Evolutionary conservation across 2,329 filamentous ascomycete genomes (phyloP).

Genomic region (Phialocephala subalpina): DNA sequence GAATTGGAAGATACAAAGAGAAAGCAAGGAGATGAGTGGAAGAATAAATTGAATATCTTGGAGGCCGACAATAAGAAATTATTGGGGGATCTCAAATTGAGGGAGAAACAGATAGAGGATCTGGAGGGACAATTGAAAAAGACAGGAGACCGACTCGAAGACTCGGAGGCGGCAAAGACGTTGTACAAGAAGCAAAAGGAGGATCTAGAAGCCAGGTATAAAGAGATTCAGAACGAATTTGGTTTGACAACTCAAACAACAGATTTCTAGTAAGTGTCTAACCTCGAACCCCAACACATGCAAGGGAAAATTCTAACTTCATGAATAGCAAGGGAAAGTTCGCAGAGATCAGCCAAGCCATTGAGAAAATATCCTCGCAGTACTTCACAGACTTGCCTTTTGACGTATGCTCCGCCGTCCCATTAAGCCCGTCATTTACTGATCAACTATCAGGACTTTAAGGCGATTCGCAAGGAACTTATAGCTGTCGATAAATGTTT

Average conservation of each 20-base stretch:
- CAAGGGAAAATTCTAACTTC: conserved; percentile 17
- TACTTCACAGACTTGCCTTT: conserved; percentile 24
- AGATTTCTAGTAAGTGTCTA: conserved; percentile 25
- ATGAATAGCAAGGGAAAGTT: conserved; percentile 20
- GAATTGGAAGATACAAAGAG: background rate
- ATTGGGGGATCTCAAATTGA: background rate
- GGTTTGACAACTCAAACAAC: conserved; percentile 16
- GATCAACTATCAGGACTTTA: conserved; percentile 22
- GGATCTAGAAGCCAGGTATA: conserved; percentile 19
- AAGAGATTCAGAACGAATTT: conserved; percentile 27
- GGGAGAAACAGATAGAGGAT: conserved; percentile 15
- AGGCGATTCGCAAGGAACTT: conserved; percentile 21
- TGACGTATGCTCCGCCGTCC: conserved; percentile 12
- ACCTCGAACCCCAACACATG: background rate
- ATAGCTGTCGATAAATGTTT: conserved; percentile 19
- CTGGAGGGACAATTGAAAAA: conserved; percentile 13
- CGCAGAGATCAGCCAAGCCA: conserved; percentile 15
- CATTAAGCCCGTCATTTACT: conserved; percentile 14
- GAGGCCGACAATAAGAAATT: background rate
- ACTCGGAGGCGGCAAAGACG: conserved; percentile 17
- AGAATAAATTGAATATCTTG: background rate
- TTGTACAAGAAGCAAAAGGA: conserved; percentile 23
- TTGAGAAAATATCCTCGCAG: conserved; percentile 17
- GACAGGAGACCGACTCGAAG: conserved; percentile 12
- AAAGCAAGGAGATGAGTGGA: background rate